Conservation (phyloP, 768 basidiomycete species). For the Agrocybe pediades region DNA sequence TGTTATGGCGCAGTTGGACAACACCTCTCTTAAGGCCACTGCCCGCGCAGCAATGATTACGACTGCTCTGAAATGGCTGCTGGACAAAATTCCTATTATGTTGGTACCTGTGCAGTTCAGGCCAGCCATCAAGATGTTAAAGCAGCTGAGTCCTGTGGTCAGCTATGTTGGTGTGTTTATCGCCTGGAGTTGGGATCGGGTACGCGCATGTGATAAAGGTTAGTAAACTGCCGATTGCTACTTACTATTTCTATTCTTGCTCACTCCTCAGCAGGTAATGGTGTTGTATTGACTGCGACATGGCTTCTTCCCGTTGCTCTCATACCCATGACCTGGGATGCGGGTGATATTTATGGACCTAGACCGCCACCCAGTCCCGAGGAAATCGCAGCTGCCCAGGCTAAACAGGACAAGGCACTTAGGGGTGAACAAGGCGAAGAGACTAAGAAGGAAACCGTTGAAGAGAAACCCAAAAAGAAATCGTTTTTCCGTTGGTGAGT, state of each 20-base stretch:
- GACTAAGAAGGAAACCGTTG: conserved; percentile 3
- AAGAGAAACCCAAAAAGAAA: conserved; percentile 14
- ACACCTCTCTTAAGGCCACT: conserved; percentile 64
- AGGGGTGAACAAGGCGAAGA: conserved; percentile 12
- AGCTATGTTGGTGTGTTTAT: conserved; percentile 78
- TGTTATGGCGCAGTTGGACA: conserved; percentile 64
- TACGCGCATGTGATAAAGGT: conserved; percentile 72
- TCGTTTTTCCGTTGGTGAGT: conserved; percentile 25
- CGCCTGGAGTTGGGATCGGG: conserved; percentile 76
- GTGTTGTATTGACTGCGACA: conserved; percentile 80
- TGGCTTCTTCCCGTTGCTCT: conserved; percentile 80
- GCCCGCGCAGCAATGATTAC: conserved; percentile 78
- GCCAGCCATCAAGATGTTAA: conserved; percentile 58
- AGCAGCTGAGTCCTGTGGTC: conserved; percentile 61
- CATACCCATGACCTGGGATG: conserved; percentile 76
- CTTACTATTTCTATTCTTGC: conserved; percentile 4
- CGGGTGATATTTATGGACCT: conserved; percentile 41
- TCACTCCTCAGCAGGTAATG: conserved; percentile 50
- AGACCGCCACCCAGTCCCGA: conserved; percentile 23
- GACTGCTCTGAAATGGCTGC: conserved; percentile 70
- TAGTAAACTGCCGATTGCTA: conserved; percentile 10
- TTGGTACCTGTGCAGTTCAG: conserved; percentile 64
- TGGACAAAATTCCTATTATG: conserved; percentile 62
- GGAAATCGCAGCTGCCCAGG: conserved; percentile 13
- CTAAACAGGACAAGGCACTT: background rate